phyloP scores from a whole-genome alignment of 129 eudicot genomes.

The Artemisia annua region DNA sequence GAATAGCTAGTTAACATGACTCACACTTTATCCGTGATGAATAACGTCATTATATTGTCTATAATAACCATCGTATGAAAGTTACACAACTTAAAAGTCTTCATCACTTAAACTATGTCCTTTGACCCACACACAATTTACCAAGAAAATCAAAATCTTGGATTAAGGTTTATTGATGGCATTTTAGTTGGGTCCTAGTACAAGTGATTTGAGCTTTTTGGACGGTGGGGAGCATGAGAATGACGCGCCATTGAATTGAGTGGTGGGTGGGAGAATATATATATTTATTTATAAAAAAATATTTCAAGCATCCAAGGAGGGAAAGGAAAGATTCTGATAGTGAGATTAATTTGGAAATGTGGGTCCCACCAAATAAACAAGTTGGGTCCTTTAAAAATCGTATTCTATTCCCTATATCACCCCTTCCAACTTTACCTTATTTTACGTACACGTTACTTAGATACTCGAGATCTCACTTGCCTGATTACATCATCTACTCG shows the following conservation, averaged over 20 bases:
- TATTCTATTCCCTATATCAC: constrained; percentile 19
- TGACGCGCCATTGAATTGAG: neutral
- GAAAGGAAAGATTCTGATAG: constrained; percentile 22
- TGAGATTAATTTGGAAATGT: neutral
- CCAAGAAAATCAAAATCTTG: no score
- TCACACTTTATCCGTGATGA: no score
- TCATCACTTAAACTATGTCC: no score
- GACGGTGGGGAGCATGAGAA: neutral
- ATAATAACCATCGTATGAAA: no score
- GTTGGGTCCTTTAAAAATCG: constrained; percentile 8
- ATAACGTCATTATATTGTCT: no score
- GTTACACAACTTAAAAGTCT: no score
- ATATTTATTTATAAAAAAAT: neutral
- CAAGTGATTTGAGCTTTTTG: neutral
- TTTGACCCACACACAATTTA: no score
- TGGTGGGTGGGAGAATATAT: constrained; percentile 24
- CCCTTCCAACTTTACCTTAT: constrained; percentile 9
- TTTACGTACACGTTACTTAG: constrained; percentile 31
- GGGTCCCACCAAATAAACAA: neutral
- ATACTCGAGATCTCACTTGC: constrained; percentile 4
- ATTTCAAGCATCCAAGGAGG: constrained; percentile 27
- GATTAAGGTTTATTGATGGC: neutral
- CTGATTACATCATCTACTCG: constrained; percentile 11
- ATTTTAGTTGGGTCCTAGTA: neutral
- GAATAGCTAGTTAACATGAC: no score